Evolutionary conservation across 192 early-diverging fungal species (phyloP).

Genomic region (Geosiphon pyriformis): DNA sequence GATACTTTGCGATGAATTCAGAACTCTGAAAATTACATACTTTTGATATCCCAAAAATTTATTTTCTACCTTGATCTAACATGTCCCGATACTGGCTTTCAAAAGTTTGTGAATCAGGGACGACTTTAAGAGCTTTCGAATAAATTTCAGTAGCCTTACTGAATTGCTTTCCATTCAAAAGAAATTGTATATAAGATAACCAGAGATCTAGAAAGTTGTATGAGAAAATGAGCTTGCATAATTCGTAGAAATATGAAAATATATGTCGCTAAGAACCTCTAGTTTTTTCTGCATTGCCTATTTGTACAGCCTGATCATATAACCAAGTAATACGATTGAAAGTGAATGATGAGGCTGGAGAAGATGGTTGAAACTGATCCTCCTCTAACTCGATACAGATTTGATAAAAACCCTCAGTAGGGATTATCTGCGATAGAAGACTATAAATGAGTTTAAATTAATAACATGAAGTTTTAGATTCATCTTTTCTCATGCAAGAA

Average conservation of each 20-base stretch:
- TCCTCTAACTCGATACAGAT: constrained; percentile 13
- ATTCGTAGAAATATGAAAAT: neutral
- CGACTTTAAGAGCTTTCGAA: constrained; percentile 1
- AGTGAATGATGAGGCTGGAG: neutral
- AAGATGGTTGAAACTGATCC: neutral
- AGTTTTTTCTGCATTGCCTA: neutral
- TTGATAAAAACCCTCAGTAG: constrained; percentile 1
- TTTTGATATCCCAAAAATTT: too few relatives aligned
- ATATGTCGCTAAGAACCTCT: neutral
- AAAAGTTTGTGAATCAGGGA: neutral
- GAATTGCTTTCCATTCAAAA: neutral
- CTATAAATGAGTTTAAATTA: neutral
- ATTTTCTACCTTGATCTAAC: too few relatives aligned
- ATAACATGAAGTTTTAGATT: neutral
- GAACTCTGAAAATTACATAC: too few relatives aligned
- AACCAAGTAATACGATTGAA: constrained; percentile 2
- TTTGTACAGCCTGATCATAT: neutral
- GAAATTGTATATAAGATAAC: constrained; percentile 5
- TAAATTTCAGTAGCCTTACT: neutral
- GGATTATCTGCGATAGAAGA: neutral
- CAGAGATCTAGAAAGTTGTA: constrained; percentile 3
- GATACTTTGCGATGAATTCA: too few relatives aligned
- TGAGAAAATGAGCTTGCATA: neutral
- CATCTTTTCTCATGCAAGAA: neutral
- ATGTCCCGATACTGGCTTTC: constrained; percentile 1